A percentile compares a stretch with the other conserved stretches of the same genome.
Evolutionary conservation across 2,329 filamentous ascomycete species (phyloP).

Genomic region (Tolypocladium inflatum): DNA sequence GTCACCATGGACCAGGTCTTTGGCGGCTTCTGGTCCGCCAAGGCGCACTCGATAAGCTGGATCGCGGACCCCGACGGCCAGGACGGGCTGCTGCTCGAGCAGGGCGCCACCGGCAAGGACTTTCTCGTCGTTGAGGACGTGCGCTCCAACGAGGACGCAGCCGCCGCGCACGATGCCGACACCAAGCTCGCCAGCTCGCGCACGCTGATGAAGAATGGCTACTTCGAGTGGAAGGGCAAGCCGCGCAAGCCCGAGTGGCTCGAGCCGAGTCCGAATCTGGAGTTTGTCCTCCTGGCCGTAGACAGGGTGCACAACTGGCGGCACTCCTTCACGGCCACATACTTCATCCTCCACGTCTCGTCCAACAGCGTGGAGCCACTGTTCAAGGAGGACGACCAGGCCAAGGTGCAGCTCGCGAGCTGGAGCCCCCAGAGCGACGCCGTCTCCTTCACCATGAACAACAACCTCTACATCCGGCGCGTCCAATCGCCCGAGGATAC

Average conservation of each 20-base stretch:
- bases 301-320: constrained; percentile 71
- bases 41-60: constrained; percentile 62
- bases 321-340: constrained; percentile 76
- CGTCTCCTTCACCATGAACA: constrained; percentile 79
- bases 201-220: constrained; percentile 63
- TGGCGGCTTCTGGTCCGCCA: constrained; percentile 54
- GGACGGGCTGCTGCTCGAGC: constrained; percentile 78
- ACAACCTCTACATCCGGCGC: constrained; percentile 79
- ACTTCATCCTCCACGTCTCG: constrained; percentile 88
- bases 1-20: constrained; percentile 66
- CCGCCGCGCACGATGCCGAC: constrained; percentile 21
- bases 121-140: constrained; percentile 87
- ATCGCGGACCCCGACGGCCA: constrained; percentile 64
- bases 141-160: constrained; percentile 30
- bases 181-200: constrained; percentile 38
- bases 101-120: constrained; percentile 51
- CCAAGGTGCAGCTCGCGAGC: constrained; percentile 69
- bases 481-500: constrained; percentile 36
- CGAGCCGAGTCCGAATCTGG: constrained; percentile 74
- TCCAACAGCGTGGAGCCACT: constrained; percentile 70
- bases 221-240: constrained; percentile 50
- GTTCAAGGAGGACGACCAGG: constrained; percentile 56
- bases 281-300: constrained; percentile 76
- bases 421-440: constrained; percentile 87
- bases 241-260: constrained; percentile 49